These are phyloP conservation scores for Arachnomyces sp. DNA, from an alignment of 2,329 filamentous ascomycete species.

Conservation along the genomic window DNA sequence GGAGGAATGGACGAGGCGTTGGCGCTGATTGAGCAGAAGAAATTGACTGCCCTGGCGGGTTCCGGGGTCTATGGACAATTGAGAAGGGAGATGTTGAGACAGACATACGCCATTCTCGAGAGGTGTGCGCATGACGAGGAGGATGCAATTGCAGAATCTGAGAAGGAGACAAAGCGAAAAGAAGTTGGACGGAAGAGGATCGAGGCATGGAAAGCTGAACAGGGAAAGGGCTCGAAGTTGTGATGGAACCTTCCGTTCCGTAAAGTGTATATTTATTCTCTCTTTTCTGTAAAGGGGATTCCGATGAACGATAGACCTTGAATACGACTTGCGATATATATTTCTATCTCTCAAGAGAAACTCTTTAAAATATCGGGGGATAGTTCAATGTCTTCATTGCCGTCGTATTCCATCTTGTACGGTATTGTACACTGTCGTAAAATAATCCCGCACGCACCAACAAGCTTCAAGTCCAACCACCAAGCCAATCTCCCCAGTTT, in stretches of 20 bases:
- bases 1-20: slow-evolving; percentile 58
- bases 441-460: not conserved
- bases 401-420: too few relatives aligned
- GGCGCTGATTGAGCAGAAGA: slow-evolving; percentile 50
- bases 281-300: too few relatives aligned
- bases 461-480: not conserved
- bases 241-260: too few relatives aligned
- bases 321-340: too few relatives aligned
- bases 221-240: too few relatives aligned
- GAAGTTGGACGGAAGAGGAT: slow-evolving; percentile 35
- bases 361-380: too few relatives aligned
- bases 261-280: too few relatives aligned
- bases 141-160: slow-evolving; percentile 41
- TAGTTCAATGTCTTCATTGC: too few relatives aligned
- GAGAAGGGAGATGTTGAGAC: slow-evolving; percentile 68
- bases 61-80: slow-evolving; percentile 61
- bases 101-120: slow-evolving; percentile 53
- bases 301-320: too few relatives aligned
- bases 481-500: not conserved
- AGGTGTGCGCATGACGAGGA: slow-evolving; percentile 40
- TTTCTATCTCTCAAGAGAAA: too few relatives aligned
- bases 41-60: slow-evolving; percentile 53
- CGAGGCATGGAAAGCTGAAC: not conserved
- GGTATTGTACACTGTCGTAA: not conserved
- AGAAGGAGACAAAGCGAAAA: slow-evolving; percentile 33